phyloP scores from a whole-genome alignment of 257 asterid genomes.

The Solanum tacnaense region DNA sequence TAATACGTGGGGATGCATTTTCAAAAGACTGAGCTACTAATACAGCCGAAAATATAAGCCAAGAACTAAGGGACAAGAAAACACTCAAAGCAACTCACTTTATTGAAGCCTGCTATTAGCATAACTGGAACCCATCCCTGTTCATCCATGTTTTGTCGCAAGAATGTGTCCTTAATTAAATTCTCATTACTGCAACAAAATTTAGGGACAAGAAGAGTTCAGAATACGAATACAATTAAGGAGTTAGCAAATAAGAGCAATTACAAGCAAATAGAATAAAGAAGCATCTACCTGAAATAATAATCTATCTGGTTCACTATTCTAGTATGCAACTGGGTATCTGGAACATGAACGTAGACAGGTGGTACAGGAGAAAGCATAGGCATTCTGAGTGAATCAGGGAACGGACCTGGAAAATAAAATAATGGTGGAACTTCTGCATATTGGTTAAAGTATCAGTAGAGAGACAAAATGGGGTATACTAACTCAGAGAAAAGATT shows the following conservation, averaged over 20 bases:
- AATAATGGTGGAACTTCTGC: conserved; percentile 44
- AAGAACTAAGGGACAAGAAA: neutral
- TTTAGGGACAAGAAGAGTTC: neutral
- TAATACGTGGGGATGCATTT: neutral
- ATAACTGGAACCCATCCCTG: conserved; percentile 77
- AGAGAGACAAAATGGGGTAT: neutral
- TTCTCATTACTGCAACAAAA: conserved; percentile 48
- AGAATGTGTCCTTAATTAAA: conserved; percentile 53
- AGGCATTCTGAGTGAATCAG: conserved; percentile 43
- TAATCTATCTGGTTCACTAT: conserved; percentile 59
- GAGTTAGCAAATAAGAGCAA: neutral
- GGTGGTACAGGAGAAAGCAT: conserved; percentile 38
- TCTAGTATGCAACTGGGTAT: conserved; percentile 45
- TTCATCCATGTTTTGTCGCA: conserved; percentile 68
- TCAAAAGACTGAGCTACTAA: neutral
- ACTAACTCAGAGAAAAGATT: neutral
- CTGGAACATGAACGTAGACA: conserved; percentile 22
- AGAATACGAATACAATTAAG: neutral
- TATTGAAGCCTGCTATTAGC: conserved; percentile 63
- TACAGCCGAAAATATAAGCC: neutral
- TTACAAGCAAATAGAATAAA: neutral
- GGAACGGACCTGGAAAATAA: conserved; percentile 38
- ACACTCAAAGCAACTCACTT: conserved; percentile 24
- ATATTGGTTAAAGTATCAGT: conserved; percentile 10
- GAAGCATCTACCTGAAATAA: conserved; percentile 50